Base-by-base conservation (phyloP, 106 monocot species). In the Dioscorea dumetorum region DNA sequence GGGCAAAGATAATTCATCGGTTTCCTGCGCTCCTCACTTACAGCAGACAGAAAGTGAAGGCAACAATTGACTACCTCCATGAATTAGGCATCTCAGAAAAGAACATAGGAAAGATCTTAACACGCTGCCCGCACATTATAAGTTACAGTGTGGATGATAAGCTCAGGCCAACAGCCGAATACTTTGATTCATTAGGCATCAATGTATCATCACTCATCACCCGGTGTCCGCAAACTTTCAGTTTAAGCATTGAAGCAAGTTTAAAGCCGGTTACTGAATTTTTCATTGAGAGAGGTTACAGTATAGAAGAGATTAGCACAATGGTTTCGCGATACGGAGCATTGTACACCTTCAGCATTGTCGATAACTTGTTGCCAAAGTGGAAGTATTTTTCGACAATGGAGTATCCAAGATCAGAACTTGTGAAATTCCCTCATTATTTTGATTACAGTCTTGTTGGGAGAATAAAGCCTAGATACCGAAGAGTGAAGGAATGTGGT, bases 11-110 rank as follows among this genome's bases (percentile, higher is more conserved):
- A 32, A 92, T 99, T 69, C 82, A 72, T 56, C 72, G 90, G 31
- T 93, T 99, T 63, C 97, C 97, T 15, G 92, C 92, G 31, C 66
- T 99, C 71, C 76, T 99, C n/a, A 99, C 97, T 5, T 99, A 85
- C 57, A 92, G 97, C 75, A 69, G 84, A 24, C 86, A 99, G 21
- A 99, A 99, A 68, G 73, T 92, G 28, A 87, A 84, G 61, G 54
- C 77, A 41, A 66, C 81, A 4, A 66, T 90, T 0, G 90, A 89
- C 62, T 99, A 79, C 72, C 78, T 92, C 32, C 51, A 24, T 16
- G 86, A 99, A 58, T 52, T 99, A 13, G 97, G 89, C 67, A 79
- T 99, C 62, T 77, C 97, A 14, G 63, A 77, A 22, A 62, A 89
- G 68, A 83, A 77, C 52, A 81, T 99, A 21, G 97, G 97, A 20